Base-by-base conservation (phyloP, 805 yeast genomes). In the Starmerella ratchasimensis region DNA sequence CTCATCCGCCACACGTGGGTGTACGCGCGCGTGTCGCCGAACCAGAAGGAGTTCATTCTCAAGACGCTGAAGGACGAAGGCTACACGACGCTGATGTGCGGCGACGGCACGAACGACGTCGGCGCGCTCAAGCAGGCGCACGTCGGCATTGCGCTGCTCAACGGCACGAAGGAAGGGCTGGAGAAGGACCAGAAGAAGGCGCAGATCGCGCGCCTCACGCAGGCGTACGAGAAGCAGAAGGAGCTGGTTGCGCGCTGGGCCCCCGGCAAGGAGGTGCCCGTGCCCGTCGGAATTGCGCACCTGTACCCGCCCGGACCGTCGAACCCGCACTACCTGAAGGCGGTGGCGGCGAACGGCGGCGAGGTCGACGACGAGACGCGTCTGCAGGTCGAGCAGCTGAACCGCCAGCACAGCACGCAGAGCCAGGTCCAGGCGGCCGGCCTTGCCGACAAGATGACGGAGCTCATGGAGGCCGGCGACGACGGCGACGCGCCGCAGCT, bases 81-180 rank as follows among this genome's bases (percentile, higher is more conserved):
- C 19, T 90, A 88, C 62, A 79, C 74, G 55, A 90, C 97, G 18
- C 69, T 90, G 52, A 90, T 90, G 98, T 90, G 98, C 63, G 98
- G 98, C 68, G 98, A 90, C 63, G 98, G 98, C 62, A 90, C 98
- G n/a, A 90, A 90, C 57, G 98, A 90, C 67, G 98, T 90, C 35
- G 98, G 98, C 61, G 98, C 98, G 38, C 72, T 90, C 62, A 90
- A 90, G 60, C 97, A 90, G 65, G 97, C 98, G 2, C 94, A 90
- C 55, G 79, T 90, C 55, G 98, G 98, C 67, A 81, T 90, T 57
- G 98, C 98, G n/a, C 66, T 90, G 50, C 69, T 90, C 58, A 90
- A 90, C 54, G 98, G 97, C 62, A 86, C 98, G 39, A 94, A 81
- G 55, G 95, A 82, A 37, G 80, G 94, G 33, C 67, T 90, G 74